Conservation (phyloP, 169 alveolate genomes). For the Cytauxzoon felis region DNA sequence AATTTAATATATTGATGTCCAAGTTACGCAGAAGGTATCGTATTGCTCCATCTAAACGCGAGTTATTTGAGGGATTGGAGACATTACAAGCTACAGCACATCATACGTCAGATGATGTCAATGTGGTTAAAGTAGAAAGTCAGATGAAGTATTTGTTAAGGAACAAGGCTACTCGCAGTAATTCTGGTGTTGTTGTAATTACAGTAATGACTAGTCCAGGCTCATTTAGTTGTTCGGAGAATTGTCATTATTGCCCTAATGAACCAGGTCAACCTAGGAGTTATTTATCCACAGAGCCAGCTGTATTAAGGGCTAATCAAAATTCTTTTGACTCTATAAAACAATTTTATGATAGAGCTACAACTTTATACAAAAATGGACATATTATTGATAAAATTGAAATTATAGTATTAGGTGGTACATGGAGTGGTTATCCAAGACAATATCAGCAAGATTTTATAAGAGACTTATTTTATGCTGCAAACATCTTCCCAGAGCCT, state of each 20-base stretch:
- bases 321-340: conserved; percentile 84
- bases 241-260: conserved; percentile 90
- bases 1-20: conserved; percentile 25
- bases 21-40: conserved; percentile 60
- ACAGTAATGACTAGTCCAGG: conserved; percentile 93
- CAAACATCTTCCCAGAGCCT: conserved; percentile 81
- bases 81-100: conserved; percentile 14
- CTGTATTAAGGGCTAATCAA: conserved; percentile 91
- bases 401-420: conserved; percentile 90
- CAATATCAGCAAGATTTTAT: conserved; percentile 85
- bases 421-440: conserved; percentile 90
- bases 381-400: conserved; percentile 90
- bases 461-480: conserved; percentile 90
- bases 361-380: conserved; percentile 87
- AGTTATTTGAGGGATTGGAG: conserved; percentile 41
- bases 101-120: conserved; percentile 12
- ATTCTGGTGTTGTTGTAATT: conserved; percentile 88
- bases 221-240: conserved; percentile 86
- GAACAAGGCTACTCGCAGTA: conserved; percentile 81
- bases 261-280: conserved; percentile 95
- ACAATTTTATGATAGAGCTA: conserved; percentile 89
- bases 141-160: conserved; percentile 71
- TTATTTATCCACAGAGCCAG: conserved; percentile 93
- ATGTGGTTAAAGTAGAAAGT: conserved; percentile 50
- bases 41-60: conserved; percentile 73